These are phyloP conservation scores for Microsporum audouinii DNA, from an alignment of 2,329 filamentous ascomycete genomes.

Conservation along the genomic window DNA sequence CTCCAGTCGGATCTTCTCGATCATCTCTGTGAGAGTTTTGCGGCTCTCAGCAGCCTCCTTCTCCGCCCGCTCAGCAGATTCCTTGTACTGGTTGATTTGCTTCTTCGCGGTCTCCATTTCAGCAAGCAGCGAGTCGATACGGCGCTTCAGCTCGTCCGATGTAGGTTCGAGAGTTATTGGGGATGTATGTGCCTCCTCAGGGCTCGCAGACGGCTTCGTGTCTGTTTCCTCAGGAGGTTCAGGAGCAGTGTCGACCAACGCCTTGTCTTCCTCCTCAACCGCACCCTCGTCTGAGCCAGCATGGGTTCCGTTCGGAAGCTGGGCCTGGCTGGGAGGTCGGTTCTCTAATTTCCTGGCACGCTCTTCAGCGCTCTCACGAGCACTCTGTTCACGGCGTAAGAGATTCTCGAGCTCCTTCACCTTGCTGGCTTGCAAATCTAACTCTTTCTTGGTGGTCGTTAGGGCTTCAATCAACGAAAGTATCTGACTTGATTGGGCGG, in stretches of 20 bases:
- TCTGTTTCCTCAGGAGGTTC: neutral
- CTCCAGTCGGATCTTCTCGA: slow-evolving; percentile 64
- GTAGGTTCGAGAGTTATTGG: slow-evolving; percentile 29
- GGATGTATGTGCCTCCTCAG: slow-evolving; percentile 16
- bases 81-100: slow-evolving; percentile 66
- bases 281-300: neutral
- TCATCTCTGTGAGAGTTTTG: slow-evolving; percentile 75
- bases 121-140: slow-evolving; percentile 61
- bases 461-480: slow-evolving; percentile 74
- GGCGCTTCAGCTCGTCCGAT: slow-evolving; percentile 50
- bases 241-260: neutral
- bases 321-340: slow-evolving; percentile 32
- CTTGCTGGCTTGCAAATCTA: slow-evolving; percentile 68
- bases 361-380: slow-evolving; percentile 74
- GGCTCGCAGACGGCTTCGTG: slow-evolving; percentile 24
- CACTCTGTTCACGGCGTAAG: slow-evolving; percentile 66
- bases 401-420: slow-evolving; percentile 72
- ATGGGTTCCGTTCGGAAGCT: neutral
- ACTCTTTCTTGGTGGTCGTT: slow-evolving; percentile 70
- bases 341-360: slow-evolving; percentile 59
- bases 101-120: slow-evolving; percentile 73
- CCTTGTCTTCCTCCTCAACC: neutral
- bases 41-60: slow-evolving; percentile 60
- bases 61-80: slow-evolving; percentile 70
- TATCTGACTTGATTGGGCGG: slow-evolving; percentile 54